Evolutionary conservation across 768 basidiomycete species (phyloP), one percentile per base, ranked within the genome.

Genomic region (Pleurotus pulmonarius): DNA sequence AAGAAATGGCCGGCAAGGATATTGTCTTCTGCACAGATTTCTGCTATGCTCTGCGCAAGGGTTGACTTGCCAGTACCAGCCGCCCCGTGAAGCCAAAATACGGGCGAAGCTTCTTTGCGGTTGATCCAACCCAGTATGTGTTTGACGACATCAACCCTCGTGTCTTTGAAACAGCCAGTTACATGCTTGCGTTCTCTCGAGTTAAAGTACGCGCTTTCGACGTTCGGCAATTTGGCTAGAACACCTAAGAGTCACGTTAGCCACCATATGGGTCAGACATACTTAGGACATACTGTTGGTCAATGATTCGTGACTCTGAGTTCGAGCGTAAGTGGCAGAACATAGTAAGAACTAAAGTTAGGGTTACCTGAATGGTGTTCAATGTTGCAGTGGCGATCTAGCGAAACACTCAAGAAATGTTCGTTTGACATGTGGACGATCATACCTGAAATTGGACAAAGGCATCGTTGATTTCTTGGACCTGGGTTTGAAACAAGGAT

Each of bases 251-350:
- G 39, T 40, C 39, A 11, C 39, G n/a, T 11, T 40, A 11, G 39
- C n/a, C 39, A 40, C 9, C 39, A 40, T 40, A n/a, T 11, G 11
- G 3, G n/a, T n/a, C 39, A 40, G 39, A 20, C 20, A 20, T 20
- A 11, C 11, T 11, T 40, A 11, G 39, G n/a, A 40, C 39, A 40
- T 40, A 40, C 57, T 63, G 56, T 62, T 58, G 63, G 55, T 46
- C 46, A 60, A 58, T 58, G 49, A 13, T 26, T 24, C 58, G 43
- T 15, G 22, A 40, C n/a, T 44, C 40, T 38, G 37, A 40, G n/a
- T 40, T 20, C 20, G 20, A 20, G 20, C 20, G 20, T 20, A 20
- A 20, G 20, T 20, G 20, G 20, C 20, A 20, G 1, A 3, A 3
- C 20, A 20, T 20, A 20, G 20, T 20, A 20, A 20, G 20, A 20